Evolutionary conservation across 2,329 filamentous ascomycete genomes (phyloP), one percentile per base, ranked within the genome.

Genomic region (Pyrenophora seminiperda): DNA sequence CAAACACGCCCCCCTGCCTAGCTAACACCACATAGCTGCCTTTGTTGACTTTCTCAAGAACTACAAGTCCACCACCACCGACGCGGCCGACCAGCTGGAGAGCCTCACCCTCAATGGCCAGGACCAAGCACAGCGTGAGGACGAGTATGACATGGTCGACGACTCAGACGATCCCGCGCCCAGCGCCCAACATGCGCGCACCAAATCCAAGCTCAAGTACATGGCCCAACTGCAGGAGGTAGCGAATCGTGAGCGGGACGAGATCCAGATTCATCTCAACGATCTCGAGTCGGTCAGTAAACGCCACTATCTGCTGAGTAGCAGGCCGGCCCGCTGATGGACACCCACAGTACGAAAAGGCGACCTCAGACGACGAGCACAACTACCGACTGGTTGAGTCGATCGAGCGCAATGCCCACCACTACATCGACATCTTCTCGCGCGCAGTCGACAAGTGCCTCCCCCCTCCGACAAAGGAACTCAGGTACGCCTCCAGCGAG

Each of bases 101-200:
- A 86, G 88, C 61, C 85, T 99, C 65, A 89, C 89, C 67, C 89
- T 99, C 58, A 88, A 91, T 72, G 92, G 91, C 68, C 88, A 95
- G 75, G 89, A 88, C 62, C 81, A 90, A 7, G 20, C 4, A 4
- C 4, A 22, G 20, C 4, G 7, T 33, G 91, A 88, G 74, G 92
- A 96, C 67, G 91, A 96, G 66, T 90, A 96, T 72, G 91, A 97
- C 67, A 90, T 95, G 69, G 91, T 96, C 85, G 90, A 96, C 70
- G 88, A 92, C 63, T 83, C 85, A 54, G 87, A 90, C 56, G 83
- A 84, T 44, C 79, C 65, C 27, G 79, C 14, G 77, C 78, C 81
- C 39, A 60, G 77, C 70, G 62, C 76, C 74, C 63, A 73, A 33
- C 68, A 64, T 52, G 54, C 60, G 47, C 65, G 79, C 54, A 63